These are phyloP conservation scores for Xylaria sp. DNA, from an alignment of 2,329 filamentous ascomycete species.

Conservation along the genomic window DNA sequence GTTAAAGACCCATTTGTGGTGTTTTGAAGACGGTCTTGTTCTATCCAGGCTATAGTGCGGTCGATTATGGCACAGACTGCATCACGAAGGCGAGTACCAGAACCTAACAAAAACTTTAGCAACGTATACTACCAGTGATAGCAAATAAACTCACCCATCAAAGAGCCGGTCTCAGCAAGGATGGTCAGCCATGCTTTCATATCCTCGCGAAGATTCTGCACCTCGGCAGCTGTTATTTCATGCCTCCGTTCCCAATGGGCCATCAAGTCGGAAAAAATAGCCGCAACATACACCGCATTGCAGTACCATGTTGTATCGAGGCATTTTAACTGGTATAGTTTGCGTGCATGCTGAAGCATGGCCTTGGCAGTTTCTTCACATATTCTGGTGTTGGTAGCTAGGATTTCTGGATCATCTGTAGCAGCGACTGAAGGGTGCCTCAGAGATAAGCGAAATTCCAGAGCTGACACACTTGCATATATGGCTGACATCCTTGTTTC, in stretches of 20 bases:
- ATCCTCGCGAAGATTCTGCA: constrained; percentile 70
- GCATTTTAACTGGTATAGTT: constrained; percentile 71
- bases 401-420: constrained; percentile 64
- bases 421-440: constrained; percentile 71
- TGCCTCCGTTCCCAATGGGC: constrained; percentile 74
- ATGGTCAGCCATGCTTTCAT: constrained; percentile 77
- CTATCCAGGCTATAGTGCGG: constrained; percentile 64
- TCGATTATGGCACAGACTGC: constrained; percentile 62
- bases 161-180: constrained; percentile 71
- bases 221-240: constrained; percentile 66
- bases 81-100: constrained; percentile 56
- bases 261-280: constrained; percentile 78
- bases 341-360: constrained; percentile 69
- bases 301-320: constrained; percentile 85
- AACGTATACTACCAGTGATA: neutral
- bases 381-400: constrained; percentile 71
- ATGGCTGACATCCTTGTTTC: constrained; percentile 63
- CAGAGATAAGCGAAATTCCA: constrained; percentile 70
- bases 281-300: constrained; percentile 75
- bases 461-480: constrained; percentile 63
- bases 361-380: constrained; percentile 74
- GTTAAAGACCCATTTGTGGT: constrained; percentile 39
- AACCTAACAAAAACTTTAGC: constrained; percentile 52
- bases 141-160: constrained; percentile 68
- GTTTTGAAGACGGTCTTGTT: constrained; percentile 59